Percentiles rank a stretch among this genome's conserved stretches.
Conservation (phyloP, 345 rosid genomes). For the Combretum micranthum region DNA sequence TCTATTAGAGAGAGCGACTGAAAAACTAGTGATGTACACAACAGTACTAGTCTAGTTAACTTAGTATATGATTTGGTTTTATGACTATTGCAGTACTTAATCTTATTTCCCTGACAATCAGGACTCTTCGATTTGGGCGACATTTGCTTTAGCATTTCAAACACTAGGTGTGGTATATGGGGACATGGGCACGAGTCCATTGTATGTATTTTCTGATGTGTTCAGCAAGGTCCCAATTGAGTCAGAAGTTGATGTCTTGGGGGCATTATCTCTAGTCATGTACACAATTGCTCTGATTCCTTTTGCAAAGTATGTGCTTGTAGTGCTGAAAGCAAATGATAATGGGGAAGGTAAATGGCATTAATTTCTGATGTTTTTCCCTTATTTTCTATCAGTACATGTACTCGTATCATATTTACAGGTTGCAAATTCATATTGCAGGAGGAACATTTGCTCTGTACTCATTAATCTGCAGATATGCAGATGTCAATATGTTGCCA, state of each 20-base stretch:
- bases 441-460: slow-evolving; percentile 98
- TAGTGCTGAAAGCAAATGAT: slow-evolving; percentile 96
- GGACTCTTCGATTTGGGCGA: slow-evolving; percentile 62
- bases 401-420: neutral
- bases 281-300: slow-evolving; percentile 92
- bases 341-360: slow-evolving; percentile 71
- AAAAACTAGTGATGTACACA: neutral
- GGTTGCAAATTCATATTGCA: slow-evolving; percentile 26
- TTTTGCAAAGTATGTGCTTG: slow-evolving; percentile 79
- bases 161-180: slow-evolving; percentile 98
- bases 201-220: slow-evolving; percentile 87
- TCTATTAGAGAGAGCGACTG: neutral
- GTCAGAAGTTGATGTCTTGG: slow-evolving; percentile 83
- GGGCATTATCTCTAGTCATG: slow-evolving; percentile 87
- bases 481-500: slow-evolving; percentile 79
- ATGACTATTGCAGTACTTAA: slow-evolving; percentile 7
- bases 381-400: neutral
- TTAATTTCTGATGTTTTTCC: neutral
- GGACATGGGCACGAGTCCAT: slow-evolving; percentile 96
- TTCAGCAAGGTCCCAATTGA: slow-evolving; percentile 78
- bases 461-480: slow-evolving; percentile 85
- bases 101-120: slow-evolving; percentile 24
- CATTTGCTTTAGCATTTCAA: slow-evolving; percentile 84
- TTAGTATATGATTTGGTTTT: neutral
- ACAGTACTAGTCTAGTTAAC: neutral